phyloP scores from a whole-genome alignment of 805 yeast genomes.

The Cyberlindnera xylosilytica region DNA sequence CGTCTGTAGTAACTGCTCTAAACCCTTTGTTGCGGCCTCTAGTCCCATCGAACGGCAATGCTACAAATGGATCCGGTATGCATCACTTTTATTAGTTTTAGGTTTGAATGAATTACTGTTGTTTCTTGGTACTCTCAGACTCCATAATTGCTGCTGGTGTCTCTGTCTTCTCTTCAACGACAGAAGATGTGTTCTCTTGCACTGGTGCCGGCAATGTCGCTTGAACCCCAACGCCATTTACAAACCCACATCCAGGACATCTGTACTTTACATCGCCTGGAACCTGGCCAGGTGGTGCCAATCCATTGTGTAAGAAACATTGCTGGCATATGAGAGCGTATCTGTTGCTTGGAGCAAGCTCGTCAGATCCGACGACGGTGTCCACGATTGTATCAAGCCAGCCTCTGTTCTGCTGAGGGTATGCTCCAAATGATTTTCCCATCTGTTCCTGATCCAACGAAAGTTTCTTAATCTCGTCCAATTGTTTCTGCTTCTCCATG shows the following conservation, averaged over 20 bases:
- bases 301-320: conserved; percentile 74
- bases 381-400: conserved; percentile 39
- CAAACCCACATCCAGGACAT: conserved; percentile 63
- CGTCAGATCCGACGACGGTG: conserved; percentile 58
- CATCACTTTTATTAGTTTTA: no score
- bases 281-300: conserved; percentile 67
- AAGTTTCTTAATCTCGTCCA: conserved; percentile 34
- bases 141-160: no score
- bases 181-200: no score
- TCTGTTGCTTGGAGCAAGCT: conserved; percentile 53
- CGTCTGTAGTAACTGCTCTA: no score
- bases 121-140: no score
- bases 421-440: conserved; percentile 3
- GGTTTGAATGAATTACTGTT: no score
- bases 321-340: conserved; percentile 68
- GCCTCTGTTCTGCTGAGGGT: conserved; percentile 2
- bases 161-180: no score
- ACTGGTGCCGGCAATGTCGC: not conserved
- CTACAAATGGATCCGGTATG: no score
- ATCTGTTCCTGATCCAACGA: conserved; percentile 24
- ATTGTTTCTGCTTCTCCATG: conserved; percentile 34
- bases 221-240: conserved; percentile 29
- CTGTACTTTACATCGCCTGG: conserved; percentile 51
- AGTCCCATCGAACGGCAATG: no score
- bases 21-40: no score